Evolutionary conservation across 257 asterid genomes (phyloP).

Genomic region (Avicennia marina): DNA sequence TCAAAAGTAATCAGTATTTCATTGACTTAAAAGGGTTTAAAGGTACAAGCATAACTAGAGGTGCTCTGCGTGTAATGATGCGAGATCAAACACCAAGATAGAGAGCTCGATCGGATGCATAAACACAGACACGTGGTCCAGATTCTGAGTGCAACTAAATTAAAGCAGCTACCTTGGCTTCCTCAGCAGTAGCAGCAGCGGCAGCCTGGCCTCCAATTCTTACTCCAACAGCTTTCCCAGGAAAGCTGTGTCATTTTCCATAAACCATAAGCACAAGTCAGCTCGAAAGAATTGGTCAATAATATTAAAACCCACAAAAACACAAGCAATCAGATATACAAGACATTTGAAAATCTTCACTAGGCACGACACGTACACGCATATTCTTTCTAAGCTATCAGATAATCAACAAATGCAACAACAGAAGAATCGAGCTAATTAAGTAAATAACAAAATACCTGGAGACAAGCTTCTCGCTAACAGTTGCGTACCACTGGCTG

Average conservation of each 20-base stretch:
- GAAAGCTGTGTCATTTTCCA: constrained; percentile 43
- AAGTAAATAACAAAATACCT: constrained; percentile 34
- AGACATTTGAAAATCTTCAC: too few relatives aligned
- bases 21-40: too few relatives aligned
- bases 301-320: neutral
- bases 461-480: constrained; percentile 49
- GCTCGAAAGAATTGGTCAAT: too few relatives aligned
- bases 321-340: neutral
- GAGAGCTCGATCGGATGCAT: too few relatives aligned
- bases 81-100: too few relatives aligned
- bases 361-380: too few relatives aligned
- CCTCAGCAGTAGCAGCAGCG: constrained; percentile 51
- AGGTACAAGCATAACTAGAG: too few relatives aligned
- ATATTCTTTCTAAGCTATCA: neutral
- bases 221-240: constrained; percentile 77
- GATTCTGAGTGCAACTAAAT: too few relatives aligned
- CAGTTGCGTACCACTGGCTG: constrained; percentile 66
- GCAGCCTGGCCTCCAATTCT: constrained; percentile 48
- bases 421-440: neutral
- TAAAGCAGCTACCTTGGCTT: constrained; percentile 47
- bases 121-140: too few relatives aligned
- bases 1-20: too few relatives aligned
- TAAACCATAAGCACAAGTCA: neutral
- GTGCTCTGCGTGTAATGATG: too few relatives aligned
- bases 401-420: neutral